Evolutionary conservation across 441 rosid species (phyloP), one percentile per base, ranked within the genome.

Genomic region (Jatropha podagrica): DNA sequence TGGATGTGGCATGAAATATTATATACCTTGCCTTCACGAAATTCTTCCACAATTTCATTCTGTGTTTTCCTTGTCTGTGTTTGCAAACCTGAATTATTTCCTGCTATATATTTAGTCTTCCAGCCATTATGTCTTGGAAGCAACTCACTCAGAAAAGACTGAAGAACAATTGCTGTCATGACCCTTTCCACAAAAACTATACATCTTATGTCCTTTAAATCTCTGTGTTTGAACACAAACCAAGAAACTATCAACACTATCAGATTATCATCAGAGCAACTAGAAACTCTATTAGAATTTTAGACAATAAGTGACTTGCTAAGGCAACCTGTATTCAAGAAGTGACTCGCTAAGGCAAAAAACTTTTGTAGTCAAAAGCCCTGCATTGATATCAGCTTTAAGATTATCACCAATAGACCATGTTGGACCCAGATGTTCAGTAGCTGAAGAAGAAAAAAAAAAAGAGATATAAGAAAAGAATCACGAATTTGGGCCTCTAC

Each of bases 151-250:
- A 94, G 81, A 37, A 92, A 78, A 54, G 89, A 81, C 56, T 87
- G 83, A 77, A 96, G 75, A 55, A 88, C 95, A 66, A 85, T 73
- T 7, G 98, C 90, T 55, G 94, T 76, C 54, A 96, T 88, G 66
- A 96, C 86, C 85, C 99, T 90, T 80, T 96, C 87, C 75, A 92
- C 97, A 81, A 96, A 94, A 61, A 96, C 67, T 80, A 92, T 89
- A 75, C 98, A 96, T 84, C 97, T 86, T 44, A 94, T 88, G 59
- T 90, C 87, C 80, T 85, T 72, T 75, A 89, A 59, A 64, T 69
- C 77, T 81, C 98, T 95, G 74, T 71, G 37, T 76, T 71, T 38
- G 71, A 67, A n/a, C 54, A 56, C 13, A 55, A 1, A 27, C 13
- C 18, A 78, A 27, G 46, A 26, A 75, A 69, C 69, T 17, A 72